phyloP scores from a whole-genome alignment of 495 filamentous ascomycete species.

The Coniosporium apollinis region DNA sequence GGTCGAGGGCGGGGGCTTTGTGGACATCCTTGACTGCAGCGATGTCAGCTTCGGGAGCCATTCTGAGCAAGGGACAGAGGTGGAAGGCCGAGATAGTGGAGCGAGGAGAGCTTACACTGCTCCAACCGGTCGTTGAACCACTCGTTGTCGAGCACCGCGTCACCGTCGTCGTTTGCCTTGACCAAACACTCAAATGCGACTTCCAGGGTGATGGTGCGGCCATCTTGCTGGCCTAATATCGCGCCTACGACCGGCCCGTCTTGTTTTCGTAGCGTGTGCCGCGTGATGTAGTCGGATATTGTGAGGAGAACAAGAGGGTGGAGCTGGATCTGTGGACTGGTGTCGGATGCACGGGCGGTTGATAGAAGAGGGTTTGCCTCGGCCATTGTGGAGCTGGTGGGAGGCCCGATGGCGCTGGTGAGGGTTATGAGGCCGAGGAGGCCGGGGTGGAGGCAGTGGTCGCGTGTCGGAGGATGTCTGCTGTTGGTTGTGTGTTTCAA shows the following conservation, averaged over 20 bases:
- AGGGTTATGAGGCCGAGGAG: too few species aligned
- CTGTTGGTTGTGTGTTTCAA: too few species aligned
- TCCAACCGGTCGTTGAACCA: conserved; percentile 73
- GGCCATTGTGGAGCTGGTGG: too few species aligned
- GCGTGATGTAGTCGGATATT: conserved; percentile 90
- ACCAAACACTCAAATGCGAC: conserved; percentile 74
- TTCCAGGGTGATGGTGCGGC: conserved; percentile 78
- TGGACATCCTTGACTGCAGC: conserved; percentile 71
- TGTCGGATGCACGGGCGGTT: conserved; percentile 48
- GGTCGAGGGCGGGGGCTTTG: conserved; percentile 61
- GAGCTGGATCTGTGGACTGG: conserved; percentile 65
- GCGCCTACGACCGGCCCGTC: conserved; percentile 68
- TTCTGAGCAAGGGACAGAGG: background rate
- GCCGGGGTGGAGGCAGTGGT: too few species aligned
- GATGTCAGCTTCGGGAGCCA: conserved; percentile 1
- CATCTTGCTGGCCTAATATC: conserved; percentile 77
- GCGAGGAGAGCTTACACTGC: conserved; percentile 47
- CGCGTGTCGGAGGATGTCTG: too few species aligned
- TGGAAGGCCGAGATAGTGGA: background rate
- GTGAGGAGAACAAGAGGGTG: conserved; percentile 92
- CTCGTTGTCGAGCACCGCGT: conserved; percentile 38
- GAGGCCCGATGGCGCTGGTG: too few species aligned
- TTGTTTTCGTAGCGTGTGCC: conserved; percentile 62
- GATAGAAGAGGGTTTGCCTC: conserved; percentile 38
- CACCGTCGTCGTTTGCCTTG: conserved; percentile 22